Evolutionary conservation across 768 basidiomycete species (phyloP).

Genomic region (Leccinum subgranulosum): DNA sequence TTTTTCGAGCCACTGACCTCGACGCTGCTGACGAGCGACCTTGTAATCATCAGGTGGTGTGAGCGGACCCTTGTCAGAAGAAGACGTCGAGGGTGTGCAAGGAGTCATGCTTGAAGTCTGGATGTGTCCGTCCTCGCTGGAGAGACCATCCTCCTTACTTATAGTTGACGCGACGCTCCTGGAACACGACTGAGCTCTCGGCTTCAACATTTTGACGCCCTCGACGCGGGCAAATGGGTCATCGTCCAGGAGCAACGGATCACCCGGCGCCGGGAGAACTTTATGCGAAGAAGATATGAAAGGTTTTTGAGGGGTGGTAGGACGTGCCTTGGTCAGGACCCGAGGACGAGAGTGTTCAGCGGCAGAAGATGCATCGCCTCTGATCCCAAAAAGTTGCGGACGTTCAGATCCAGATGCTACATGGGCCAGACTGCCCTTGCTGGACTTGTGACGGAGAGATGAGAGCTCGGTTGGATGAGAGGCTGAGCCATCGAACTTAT

Average conservation of each 20-base stretch:
- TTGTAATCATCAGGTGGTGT: slow-evolving; percentile 38
- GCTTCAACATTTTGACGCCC: slow-evolving; percentile 48
- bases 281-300: slow-evolving; percentile 9
- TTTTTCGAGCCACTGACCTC: slow-evolving; percentile 41
- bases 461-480: slow-evolving; percentile 13
- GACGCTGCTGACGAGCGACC: slow-evolving; percentile 37
- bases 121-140: slow-evolving; percentile 7
- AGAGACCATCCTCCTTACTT: slow-evolving; percentile 4
- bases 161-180: neutral
- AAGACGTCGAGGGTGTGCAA: neutral
- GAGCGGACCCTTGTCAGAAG: slow-evolving; percentile 3
- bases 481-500: neutral
- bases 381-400: neutral
- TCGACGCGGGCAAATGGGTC: slow-evolving; percentile 52
- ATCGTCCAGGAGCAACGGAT: slow-evolving; percentile 28
- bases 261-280: slow-evolving; percentile 9
- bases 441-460: slow-evolving; percentile 13
- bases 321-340: slow-evolving; percentile 32
- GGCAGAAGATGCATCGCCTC: slow-evolving; percentile 4
- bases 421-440: slow-evolving; percentile 10
- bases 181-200: slow-evolving; percentile 6
- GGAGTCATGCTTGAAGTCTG: neutral
- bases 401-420: slow-evolving; percentile 11
- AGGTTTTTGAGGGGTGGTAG: slow-evolving; percentile 31
- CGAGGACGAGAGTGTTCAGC: slow-evolving; percentile 20